Percentiles rank a stretch among this genome's conserved stretches.
Evolutionary conservation across 2,329 filamentous ascomycete genomes (phyloP).

Genomic region (Colletotrichum godetiae): DNA sequence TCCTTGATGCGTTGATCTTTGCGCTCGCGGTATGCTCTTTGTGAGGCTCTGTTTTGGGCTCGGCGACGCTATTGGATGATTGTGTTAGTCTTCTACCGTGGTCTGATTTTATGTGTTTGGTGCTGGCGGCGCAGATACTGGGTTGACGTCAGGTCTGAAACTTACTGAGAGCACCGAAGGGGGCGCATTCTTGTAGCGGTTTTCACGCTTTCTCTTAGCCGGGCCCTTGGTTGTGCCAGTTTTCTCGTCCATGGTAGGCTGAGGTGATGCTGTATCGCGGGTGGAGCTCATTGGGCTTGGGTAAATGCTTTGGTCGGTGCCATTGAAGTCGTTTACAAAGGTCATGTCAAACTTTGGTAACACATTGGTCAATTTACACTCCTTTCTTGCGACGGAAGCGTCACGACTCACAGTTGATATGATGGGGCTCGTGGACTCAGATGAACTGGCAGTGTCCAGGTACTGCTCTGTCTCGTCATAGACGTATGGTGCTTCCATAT

Average conservation of each 20-base stretch:
- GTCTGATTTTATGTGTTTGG: background rate
- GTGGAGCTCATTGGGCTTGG: slow-evolving; percentile 45
- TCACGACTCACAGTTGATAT: slow-evolving; percentile 33
- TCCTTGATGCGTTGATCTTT: slow-evolving; percentile 71
- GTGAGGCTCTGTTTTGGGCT: slow-evolving; percentile 47
- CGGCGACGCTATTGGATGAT: slow-evolving; percentile 41
- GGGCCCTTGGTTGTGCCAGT: slow-evolving; percentile 46
- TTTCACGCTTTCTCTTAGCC: slow-evolving; percentile 61
- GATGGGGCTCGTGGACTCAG: slow-evolving; percentile 36
- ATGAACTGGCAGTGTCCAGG: slow-evolving; percentile 35
- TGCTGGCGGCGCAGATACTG: background rate
- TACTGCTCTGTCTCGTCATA: slow-evolving; percentile 36
- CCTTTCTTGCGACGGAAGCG: background rate
- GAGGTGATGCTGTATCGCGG: slow-evolving; percentile 36
- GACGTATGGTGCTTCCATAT: slow-evolving; percentile 35
- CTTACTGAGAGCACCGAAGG: slow-evolving; percentile 61
- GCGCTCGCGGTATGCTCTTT: slow-evolving; percentile 46
- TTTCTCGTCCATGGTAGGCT: slow-evolving; percentile 26
- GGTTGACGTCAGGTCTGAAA: background rate
- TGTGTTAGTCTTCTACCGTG: slow-evolving; percentile 4
- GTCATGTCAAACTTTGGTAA: slow-evolving; percentile 35
- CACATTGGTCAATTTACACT: background rate
- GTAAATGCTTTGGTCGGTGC: slow-evolving; percentile 42
- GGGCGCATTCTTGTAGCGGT: slow-evolving; percentile 64
- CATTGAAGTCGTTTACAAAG: slow-evolving; percentile 41